These are phyloP conservation scores for Torulaspora indica DNA, from an alignment of 805 yeast species.

Conservation along the genomic window DNA sequence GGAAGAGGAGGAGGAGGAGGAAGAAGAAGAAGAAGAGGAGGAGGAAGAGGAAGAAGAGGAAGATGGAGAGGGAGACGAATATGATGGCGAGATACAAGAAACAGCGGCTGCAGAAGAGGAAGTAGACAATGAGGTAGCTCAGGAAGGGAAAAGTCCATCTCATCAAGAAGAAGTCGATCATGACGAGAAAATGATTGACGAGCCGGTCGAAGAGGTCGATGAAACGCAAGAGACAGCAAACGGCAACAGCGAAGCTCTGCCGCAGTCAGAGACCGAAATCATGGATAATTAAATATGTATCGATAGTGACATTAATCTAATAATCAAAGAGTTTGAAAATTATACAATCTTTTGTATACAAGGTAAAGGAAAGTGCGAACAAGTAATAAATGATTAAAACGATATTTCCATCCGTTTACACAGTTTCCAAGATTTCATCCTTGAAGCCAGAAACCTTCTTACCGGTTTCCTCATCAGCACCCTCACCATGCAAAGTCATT, in stretches of 20 bases:
- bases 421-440: slow-evolving; percentile 97
- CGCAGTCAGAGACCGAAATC: not conserved
- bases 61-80: slow-evolving; percentile 2
- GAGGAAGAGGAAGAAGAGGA: slow-evolving; percentile 7
- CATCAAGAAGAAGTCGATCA: not conserved
- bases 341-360: slow-evolving; percentile 19
- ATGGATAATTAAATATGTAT: not conserved
- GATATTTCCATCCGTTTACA: slow-evolving; percentile 46
- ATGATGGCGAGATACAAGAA: slow-evolving; percentile 1
- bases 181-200: slow-evolving; percentile 2
- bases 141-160: not conserved
- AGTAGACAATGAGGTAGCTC: not conserved
- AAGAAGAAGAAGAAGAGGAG: slow-evolving; percentile 13
- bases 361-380: slow-evolving; percentile 11
- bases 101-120: slow-evolving; percentile 1
- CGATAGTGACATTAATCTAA: slow-evolving; percentile 5
- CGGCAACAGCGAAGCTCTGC: not conserved
- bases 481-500: slow-evolving; percentile 96
- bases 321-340: slow-evolving; percentile 14
- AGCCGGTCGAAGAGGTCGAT: not conserved
- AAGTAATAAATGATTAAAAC: slow-evolving; percentile 9
- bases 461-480: slow-evolving; percentile 91
- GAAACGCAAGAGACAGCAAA: not conserved
- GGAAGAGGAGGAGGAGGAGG: slow-evolving; percentile 17
- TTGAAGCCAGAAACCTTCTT: slow-evolving; percentile 96